Percentiles rank a stretch among this genome's conserved stretches.
These are phyloP conservation scores for Leccinum fallax DNA, from an alignment of 1,284 basidiomycete species.

Conservation along the genomic window DNA sequence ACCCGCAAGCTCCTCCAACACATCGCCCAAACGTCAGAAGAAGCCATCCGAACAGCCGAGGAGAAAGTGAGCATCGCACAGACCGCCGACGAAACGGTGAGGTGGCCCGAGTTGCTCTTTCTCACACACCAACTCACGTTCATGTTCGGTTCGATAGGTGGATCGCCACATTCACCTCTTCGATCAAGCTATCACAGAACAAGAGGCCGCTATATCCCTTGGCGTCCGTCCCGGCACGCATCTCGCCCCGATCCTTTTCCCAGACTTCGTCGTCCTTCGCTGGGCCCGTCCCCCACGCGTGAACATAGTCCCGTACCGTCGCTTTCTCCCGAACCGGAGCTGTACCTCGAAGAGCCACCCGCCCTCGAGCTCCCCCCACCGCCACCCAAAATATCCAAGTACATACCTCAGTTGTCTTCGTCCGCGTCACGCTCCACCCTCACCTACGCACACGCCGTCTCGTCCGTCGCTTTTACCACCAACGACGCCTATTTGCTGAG, in stretches of 20 bases:
- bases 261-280: conserved; percentile 58
- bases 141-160: conserved; percentile 42
- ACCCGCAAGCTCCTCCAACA: conserved; percentile 55
- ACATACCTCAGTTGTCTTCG: too few species aligned
- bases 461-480: too few species aligned
- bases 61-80: conserved; percentile 76
- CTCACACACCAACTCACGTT: conserved; percentile 3
- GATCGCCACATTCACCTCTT: conserved; percentile 73
- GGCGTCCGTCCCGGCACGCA: conserved; percentile 56
- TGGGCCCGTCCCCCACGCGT: conserved; percentile 47
- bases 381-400: conserved; percentile 20
- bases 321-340: conserved; percentile 34
- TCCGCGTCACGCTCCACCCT: too few species aligned
- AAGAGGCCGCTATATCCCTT: conserved; percentile 60
- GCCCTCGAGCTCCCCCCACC: conserved; percentile 13
- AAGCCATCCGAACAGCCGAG: conserved; percentile 62
- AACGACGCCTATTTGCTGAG: too few species aligned
- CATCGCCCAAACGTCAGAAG: conserved; percentile 61
- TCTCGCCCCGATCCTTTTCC: conserved; percentile 55
- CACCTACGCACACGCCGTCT: conserved; percentile 49
- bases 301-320: conserved; percentile 45
- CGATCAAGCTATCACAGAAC: conserved; percentile 74
- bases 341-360: conserved; percentile 25
- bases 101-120: conserved; percentile 21
- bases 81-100: conserved; percentile 66